Base-by-base conservation (phyloP, 805 yeast genomes). In the Starmerella gropengiesseri region DNA sequence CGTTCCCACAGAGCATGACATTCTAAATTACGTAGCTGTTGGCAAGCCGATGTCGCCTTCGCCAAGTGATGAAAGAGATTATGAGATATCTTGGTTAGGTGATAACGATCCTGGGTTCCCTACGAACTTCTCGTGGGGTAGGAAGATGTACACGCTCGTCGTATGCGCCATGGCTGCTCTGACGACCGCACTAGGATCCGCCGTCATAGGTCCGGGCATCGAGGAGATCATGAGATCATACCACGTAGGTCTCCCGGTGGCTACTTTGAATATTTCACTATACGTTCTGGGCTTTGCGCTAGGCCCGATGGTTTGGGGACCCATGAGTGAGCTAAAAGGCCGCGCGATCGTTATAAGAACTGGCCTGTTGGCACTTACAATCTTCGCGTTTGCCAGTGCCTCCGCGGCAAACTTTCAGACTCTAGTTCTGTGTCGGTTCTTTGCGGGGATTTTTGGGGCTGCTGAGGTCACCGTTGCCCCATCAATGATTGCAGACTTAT, bases 301-400 rank as follows among this genome's bases (percentile, higher is more conserved):
- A 1, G 95, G 95, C 17, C 96, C 96, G 3, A 66, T 86, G 37
- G 55, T 83, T 31, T 86, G 91, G 84, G 95, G 89, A 23, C 94
- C 94, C 5, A 60, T 81, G 25, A 78, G 86, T 14, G 94, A 84
- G 60, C 55, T 79, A 22, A 78, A 70, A 50, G 91, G 93, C 18
- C 64, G 93, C 59, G 70, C 71, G 56, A 60, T 69, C 11, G 74
- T 79, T 4, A 50, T 77, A 40, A 48, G 78, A 1, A 49, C 72
- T 4, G 70, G 80, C 2, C 58, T 70, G 7, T 62, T 78, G 17
- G 45, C 46, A 4, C 28, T 46, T 19, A 27, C 31, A 12, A 48
- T 71, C 13, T 49, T 51, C n/a, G 19, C 44, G 4, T 51, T 49
- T 25, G 51, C 47, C 18, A 14, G 33, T 27, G 55, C 50, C 12